Evolutionary conservation across 2,329 filamentous ascomycete genomes (phyloP).

Genomic region (Xylaria sp.): DNA sequence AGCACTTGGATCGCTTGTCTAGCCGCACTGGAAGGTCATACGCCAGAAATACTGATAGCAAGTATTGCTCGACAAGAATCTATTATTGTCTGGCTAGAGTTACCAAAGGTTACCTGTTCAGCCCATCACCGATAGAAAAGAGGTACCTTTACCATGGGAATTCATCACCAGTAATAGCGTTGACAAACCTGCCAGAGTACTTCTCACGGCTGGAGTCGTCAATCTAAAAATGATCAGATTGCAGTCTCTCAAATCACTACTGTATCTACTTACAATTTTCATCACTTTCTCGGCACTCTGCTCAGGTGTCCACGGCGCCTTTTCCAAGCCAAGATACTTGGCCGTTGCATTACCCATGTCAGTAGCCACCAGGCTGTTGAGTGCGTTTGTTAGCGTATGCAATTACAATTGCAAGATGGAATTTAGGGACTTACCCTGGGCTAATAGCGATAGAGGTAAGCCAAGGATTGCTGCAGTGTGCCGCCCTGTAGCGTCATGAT

Average conservation of each 20-base stretch:
- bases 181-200: constrained; percentile 23
- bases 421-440: constrained; percentile 14
- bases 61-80: background rate
- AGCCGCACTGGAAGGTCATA: background rate
- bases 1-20: no score
- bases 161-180: constrained; percentile 17
- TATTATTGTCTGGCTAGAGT: background rate
- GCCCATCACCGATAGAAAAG: background rate
- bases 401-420: background rate
- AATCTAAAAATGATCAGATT: constrained; percentile 9
- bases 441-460: constrained; percentile 26
- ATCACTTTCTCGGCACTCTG: constrained; percentile 29
- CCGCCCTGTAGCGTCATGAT: constrained; percentile 19
- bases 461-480: constrained; percentile 28
- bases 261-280: constrained; percentile 13
- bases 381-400: background rate
- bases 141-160: constrained; percentile 16
- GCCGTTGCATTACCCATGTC: constrained; percentile 28
- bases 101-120: background rate
- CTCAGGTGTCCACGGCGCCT: constrained; percentile 25
- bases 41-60: background rate
- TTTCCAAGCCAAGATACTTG: constrained; percentile 23
- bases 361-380: constrained; percentile 23
- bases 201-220: constrained; percentile 20
- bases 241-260: background rate